These are phyloP conservation scores for Saccharomycopsis sp. DNA, from an alignment of 805 yeast genomes.

Conservation along the genomic window DNA sequence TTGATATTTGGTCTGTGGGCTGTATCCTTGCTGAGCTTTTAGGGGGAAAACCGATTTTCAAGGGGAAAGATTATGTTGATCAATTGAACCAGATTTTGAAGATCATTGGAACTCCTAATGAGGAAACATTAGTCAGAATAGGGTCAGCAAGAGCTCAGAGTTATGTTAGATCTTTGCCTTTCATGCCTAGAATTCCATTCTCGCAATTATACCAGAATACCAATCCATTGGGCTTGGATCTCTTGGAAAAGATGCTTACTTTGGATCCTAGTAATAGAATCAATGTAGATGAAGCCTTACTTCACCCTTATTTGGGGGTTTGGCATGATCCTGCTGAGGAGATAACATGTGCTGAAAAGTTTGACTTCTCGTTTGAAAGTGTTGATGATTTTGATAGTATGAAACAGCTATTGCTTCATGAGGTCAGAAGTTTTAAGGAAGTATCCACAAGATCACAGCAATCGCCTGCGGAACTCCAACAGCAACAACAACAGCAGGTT, in stretches of 20 bases:
- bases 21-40: constrained; percentile 91
- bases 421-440: constrained; percentile 70
- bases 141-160: constrained; percentile 89
- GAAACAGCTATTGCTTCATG: constrained; percentile 72
- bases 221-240: constrained; percentile 78
- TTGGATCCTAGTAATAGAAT: constrained; percentile 81
- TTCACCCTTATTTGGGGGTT: constrained; percentile 78
- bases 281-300: constrained; percentile 80
- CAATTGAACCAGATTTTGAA: constrained; percentile 84
- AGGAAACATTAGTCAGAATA: constrained; percentile 57
- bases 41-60: constrained; percentile 86
- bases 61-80: constrained; percentile 94
- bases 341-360: constrained; percentile 71
- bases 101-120: constrained; percentile 87
- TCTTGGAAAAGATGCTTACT: constrained; percentile 71
- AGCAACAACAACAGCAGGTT: constrained; percentile 26
- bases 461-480: constrained; percentile 22
- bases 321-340: constrained; percentile 96
- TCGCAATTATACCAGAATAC: constrained; percentile 71
- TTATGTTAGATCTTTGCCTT: constrained; percentile 82
- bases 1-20: constrained; percentile 97
- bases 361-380: constrained; percentile 83
- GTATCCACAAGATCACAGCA: constrained; percentile 71
- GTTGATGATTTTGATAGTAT: constrained; percentile 72
- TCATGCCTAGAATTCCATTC: constrained; percentile 74